A percentile compares a stretch with the other conserved stretches of the same genome.
phyloP scores from a whole-genome alignment of 768 basidiomycete genomes.

The Podaxis pistillaris region DNA sequence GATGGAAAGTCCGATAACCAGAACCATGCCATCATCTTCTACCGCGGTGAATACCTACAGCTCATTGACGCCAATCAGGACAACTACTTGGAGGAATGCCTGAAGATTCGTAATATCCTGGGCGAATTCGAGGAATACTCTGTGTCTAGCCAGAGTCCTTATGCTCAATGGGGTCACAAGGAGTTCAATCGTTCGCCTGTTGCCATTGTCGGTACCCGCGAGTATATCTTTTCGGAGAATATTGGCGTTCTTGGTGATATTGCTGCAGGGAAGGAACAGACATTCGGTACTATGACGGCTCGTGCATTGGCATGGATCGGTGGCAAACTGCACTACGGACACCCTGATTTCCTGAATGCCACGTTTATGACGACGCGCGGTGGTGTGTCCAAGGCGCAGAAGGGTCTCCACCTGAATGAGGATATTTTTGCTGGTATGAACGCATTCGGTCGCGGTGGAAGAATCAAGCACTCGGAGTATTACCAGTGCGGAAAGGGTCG shows the following conservation, averaged over 20 bases:
- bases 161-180: constrained; percentile 94
- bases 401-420: constrained; percentile 97
- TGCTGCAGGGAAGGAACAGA: constrained; percentile 99
- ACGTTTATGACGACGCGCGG: constrained; percentile 99
- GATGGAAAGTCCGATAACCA: constrained; percentile 99
- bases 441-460: constrained; percentile 94
- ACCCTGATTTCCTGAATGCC: constrained; percentile 98
- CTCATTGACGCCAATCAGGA: constrained; percentile 99
- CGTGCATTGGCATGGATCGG: constrained; percentile 96
- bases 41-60: constrained; percentile 98
- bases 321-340: constrained; percentile 97
- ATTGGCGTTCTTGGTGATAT: constrained; percentile 99
- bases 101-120: constrained; percentile 97
- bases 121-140: constrained; percentile 97
- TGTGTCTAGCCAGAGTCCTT: constrained; percentile 89
- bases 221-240: constrained; percentile 99
- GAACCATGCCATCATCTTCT: constrained; percentile 99
- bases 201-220: constrained; percentile 96
- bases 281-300: constrained; percentile 98
- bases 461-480: constrained; percentile 99
- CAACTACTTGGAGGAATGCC: constrained; percentile 98
- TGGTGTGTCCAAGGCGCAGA: constrained; percentile 98
- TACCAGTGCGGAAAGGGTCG: constrained; percentile 99
- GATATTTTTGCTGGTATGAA: constrained; percentile 99
- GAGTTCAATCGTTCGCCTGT: constrained; percentile 90